phyloP scores from a whole-genome alignment of 2,329 filamentous ascomycete genomes.

The Hypoxylon sp. region DNA sequence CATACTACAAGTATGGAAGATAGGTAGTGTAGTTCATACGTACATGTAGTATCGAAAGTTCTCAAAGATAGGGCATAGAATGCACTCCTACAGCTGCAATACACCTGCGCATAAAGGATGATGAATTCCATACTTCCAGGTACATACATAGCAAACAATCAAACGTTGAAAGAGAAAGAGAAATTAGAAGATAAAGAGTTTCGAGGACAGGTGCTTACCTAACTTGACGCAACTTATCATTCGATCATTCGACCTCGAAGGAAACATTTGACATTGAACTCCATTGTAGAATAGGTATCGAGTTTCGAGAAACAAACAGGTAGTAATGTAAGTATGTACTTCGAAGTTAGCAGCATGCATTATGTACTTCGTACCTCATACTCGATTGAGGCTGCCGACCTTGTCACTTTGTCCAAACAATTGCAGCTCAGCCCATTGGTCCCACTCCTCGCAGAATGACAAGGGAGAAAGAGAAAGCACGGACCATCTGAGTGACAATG shows the following conservation, averaged over 20 bases:
- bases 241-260: neutral
- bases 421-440: conserved; percentile 30
- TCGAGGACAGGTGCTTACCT: neutral
- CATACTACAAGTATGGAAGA: neutral
- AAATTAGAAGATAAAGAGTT: neutral
- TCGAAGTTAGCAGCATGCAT: no score
- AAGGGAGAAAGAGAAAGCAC: conserved; percentile 17
- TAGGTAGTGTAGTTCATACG: no score
- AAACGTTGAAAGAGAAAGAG: conserved; percentile 2
- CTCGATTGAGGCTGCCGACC: conserved; percentile 10
- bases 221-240: neutral
- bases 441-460: conserved; percentile 10
- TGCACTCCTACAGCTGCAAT: neutral
- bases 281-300: no score
- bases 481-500: conserved; percentile 17
- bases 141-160: neutral
- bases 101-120: neutral
- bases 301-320: conserved; percentile 7
- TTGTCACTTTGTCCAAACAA: conserved; percentile 23
- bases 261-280: no score
- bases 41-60: no score
- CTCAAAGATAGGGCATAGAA: no score
- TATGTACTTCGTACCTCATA: no score
- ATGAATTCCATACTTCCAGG: neutral
- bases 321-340: no score